A percentile compares a stretch with the other conserved stretches of the same genome.
Evolutionary conservation across 768 basidiomycete genomes (phyloP).

Genomic region (Tylopilus rubrobrunneus): DNA sequence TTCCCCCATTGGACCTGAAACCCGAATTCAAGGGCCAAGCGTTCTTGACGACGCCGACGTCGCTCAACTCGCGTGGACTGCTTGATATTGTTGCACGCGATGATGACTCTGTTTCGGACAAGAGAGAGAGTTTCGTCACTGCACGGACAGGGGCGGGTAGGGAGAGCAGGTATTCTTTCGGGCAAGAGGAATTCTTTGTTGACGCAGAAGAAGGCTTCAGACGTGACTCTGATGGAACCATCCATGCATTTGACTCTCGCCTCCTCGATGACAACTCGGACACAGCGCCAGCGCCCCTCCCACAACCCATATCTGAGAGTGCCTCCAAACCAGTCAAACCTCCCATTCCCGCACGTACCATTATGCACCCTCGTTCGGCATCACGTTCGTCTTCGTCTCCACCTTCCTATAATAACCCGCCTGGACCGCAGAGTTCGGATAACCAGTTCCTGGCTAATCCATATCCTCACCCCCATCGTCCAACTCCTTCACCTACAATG

Average conservation of each 20-base stretch:
- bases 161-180: constrained; percentile 31
- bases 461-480: constrained; percentile 13
- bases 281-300: constrained; percentile 3
- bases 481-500: constrained; percentile 3
- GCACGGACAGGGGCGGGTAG: constrained; percentile 32
- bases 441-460: constrained; percentile 9
- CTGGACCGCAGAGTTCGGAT: constrained; percentile 17
- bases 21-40: constrained; percentile 45
- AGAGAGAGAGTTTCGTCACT: constrained; percentile 57
- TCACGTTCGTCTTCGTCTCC: constrained; percentile 22
- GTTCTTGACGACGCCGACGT: constrained; percentile 28
- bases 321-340: constrained; percentile 13
- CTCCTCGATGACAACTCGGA: constrained; percentile 12
- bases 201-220: constrained; percentile 27
- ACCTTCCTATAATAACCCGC: constrained; percentile 23
- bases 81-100: constrained; percentile 28
- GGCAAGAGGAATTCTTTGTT: constrained; percentile 25
- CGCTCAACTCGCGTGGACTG: constrained; percentile 19
- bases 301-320: constrained; percentile 1
- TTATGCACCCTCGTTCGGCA: constrained; percentile 12
- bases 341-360: constrained; percentile 17
- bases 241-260: constrained; percentile 18
- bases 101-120: constrained; percentile 44
- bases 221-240: constrained; percentile 22
- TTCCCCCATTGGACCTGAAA: constrained; percentile 57